Evolutionary conservation across 192 early-diverging fungal species (phyloP), one percentile per base, ranked within the genome.

Genomic region (Piromyces sp.): DNA sequence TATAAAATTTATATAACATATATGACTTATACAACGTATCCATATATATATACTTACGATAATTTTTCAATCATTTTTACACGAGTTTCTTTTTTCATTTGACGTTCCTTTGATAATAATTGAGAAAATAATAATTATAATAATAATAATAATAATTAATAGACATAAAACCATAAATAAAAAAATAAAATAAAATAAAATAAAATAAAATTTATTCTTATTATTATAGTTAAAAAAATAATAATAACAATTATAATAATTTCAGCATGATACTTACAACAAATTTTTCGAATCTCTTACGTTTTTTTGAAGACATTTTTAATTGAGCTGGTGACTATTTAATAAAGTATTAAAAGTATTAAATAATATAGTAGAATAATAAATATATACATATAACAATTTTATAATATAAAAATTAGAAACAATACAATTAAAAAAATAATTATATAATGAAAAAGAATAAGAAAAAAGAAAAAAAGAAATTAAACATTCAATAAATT

Each of bases 21-120:
- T n/a, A n/a, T n/a, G n/a, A n/a, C n/a, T n/a, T n/a, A n/a, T n/a
- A n/a, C n/a, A n/a, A n/a, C n/a, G n/a, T n/a, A n/a, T n/a, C n/a
- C n/a, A n/a, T n/a, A n/a, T n/a, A n/a, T n/a, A n/a, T n/a, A 22
- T 19, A n/a, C 31, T 83, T 51, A 30, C 86, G 30, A 83, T 68
- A 91, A 84, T 80, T 88, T 91, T 79, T 90, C 82, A 80, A 89
- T 80, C 26, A 90, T 81, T 37, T 85, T 84, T 0, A 84, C 83
- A 22, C 88, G 83, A 51, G 89, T 88, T 80, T 91, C 89, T 84
- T 91, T 91, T 82, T 91, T 91, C 30, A 89, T 81, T 81, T 90
- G 87, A 80, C 88, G 88, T 37, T 87, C 86, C 83, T 86, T 30
- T 51, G 31, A 33, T 33, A 33, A n/a, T n/a, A n/a, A n/a, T n/a